A percentile compares a stretch with the other conserved stretches of the same genome.
Conservation (phyloP, 2,329 filamentous ascomycete species). For the Fusarium ambrosium region DNA sequence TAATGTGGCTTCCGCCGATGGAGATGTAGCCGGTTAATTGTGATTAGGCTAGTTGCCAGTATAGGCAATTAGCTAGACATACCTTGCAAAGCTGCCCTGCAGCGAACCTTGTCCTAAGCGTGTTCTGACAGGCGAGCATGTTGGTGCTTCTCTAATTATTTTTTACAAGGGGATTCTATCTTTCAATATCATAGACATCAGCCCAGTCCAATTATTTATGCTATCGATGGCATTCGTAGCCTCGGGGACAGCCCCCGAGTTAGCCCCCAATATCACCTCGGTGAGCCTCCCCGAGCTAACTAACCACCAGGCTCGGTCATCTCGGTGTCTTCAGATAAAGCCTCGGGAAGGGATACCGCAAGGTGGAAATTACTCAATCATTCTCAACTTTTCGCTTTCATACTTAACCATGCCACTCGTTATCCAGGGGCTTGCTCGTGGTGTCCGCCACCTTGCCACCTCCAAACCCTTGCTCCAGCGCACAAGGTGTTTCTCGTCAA, state of each 20-base stretch:
- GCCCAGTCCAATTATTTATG: not conserved
- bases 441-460: not conserved
- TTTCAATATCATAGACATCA: not conserved
- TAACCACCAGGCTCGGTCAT: not conserved
- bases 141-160: not conserved
- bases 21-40: not conserved
- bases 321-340: not conserved
- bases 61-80: not conserved
- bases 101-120: constrained; percentile 9
- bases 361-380: not conserved
- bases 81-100: constrained; percentile 31
- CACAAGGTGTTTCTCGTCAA: not conserved
- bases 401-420: not conserved
- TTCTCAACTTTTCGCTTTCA: not conserved
- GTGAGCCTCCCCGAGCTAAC: not conserved
- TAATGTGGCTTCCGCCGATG: not conserved
- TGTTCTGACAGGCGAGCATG: constrained; percentile 11
- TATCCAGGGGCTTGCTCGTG: not conserved
- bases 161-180: not conserved
- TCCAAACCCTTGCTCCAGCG: not conserved
- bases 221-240: not conserved
- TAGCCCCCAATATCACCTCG: not conserved
- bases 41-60: not conserved
- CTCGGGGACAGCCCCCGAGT: not conserved
- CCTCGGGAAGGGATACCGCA: not conserved